These are phyloP conservation scores for Neofusicoccum kwambonambiense DNA, from an alignment of 2,329 filamentous ascomycete genomes.

Conservation along the genomic window DNA sequence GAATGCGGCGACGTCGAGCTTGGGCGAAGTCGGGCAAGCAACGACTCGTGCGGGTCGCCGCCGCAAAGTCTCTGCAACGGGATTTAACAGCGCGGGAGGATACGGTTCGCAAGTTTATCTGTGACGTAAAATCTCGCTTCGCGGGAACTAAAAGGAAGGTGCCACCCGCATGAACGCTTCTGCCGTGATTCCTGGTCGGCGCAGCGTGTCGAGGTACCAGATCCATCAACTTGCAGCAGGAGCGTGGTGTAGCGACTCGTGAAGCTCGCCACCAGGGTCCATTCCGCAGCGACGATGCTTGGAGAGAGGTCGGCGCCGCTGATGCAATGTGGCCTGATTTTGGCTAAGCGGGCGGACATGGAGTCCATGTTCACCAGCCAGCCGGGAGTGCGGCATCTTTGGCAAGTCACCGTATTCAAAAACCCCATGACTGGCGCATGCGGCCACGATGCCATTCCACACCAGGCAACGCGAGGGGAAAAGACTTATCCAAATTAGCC, in stretches of 20 bases:
- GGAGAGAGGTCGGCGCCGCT: neutral
- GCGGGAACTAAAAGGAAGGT: neutral
- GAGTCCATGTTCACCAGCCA: neutral
- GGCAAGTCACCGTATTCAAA: neutral
- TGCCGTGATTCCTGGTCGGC: neutral
- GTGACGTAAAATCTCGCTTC: neutral
- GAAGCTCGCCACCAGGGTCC: neutral
- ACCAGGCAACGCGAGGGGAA: neutral
- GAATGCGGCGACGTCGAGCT: neutral
- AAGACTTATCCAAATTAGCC: neutral
- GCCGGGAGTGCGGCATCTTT: neutral
- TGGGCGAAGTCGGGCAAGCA: neutral
- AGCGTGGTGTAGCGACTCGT: neutral
- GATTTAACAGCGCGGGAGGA: neutral
- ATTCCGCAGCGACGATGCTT: neutral
- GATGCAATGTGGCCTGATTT: neutral
- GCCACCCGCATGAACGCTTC: neutral
- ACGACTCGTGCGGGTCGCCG: neutral
- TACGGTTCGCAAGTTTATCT: neutral
- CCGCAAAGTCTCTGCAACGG: neutral
- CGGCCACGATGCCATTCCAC: neutral
- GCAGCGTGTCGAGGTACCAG: neutral
- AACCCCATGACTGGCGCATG: neutral
- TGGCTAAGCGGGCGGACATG: neutral
- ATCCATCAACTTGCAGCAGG: neutral